phyloP scores from a whole-genome alignment of 768 basidiomycete genomes.

The Psilocybe cyanescens region DNA sequence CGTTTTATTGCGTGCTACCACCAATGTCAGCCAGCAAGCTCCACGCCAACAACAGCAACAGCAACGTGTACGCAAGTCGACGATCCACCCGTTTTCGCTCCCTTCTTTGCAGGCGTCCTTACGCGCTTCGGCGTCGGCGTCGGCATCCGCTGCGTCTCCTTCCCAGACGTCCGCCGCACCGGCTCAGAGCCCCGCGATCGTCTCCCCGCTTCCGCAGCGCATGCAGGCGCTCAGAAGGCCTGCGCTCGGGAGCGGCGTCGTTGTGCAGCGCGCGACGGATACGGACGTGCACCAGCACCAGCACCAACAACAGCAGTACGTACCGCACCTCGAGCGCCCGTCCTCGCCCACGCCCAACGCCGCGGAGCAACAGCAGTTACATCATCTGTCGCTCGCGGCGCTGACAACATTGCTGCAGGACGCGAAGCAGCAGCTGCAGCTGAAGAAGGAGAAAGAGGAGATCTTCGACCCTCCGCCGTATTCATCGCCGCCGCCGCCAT shows the following conservation, averaged over 20 bases:
- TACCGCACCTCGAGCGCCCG: not conserved
- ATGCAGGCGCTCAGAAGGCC: not conserved
- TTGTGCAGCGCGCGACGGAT: not conserved
- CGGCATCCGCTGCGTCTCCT: not conserved
- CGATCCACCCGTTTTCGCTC: not conserved
- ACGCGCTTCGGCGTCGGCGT: not conserved
- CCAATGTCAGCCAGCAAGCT: not conserved
- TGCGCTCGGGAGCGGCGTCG: not conserved
- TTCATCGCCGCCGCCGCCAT: constrained; percentile 10
- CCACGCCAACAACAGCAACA: not conserved
- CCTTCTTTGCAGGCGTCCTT: not conserved
- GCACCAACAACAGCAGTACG: not conserved
- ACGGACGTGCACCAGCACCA: not conserved
- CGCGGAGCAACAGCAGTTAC: not conserved
- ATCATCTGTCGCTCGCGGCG: not conserved
- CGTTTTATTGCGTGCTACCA: constrained; percentile 10
- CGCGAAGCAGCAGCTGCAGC: constrained; percentile 1
- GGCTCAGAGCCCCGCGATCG: not conserved
- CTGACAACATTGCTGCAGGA: not conserved
- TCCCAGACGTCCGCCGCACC: not conserved
- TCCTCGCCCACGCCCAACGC: not conserved
- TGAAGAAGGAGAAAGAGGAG: not conserved
- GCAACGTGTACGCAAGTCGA: constrained; percentile 9
- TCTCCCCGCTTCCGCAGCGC: not conserved
- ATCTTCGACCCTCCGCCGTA: constrained; percentile 12